Percentiles rank a stretch among this genome's conserved stretches.
phyloP scores from a whole-genome alignment of 2,329 filamentous ascomycete genomes.

The Botrytis hyacinthi region DNA sequence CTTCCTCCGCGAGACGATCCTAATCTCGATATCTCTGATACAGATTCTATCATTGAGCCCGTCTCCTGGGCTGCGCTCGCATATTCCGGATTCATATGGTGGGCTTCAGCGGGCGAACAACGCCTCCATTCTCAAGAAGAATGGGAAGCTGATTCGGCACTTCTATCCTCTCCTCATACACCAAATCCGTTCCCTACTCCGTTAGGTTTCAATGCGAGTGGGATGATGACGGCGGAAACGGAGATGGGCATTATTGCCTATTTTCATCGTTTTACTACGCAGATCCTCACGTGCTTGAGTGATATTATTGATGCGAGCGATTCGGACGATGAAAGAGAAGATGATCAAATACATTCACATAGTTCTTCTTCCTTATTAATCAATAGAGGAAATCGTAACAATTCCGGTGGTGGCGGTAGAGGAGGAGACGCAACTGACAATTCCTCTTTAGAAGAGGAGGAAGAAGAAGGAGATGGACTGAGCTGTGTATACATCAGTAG shows the following conservation, averaged over 20 bases:
- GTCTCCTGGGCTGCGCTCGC: constrained; percentile 70
- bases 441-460: constrained; percentile 44
- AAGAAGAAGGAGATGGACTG: constrained; percentile 36
- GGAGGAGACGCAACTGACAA: constrained; percentile 44
- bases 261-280: constrained; percentile 72
- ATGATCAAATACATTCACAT: constrained; percentile 24
- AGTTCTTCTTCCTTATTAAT: neutral
- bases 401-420: too few species aligned
- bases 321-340: constrained; percentile 40
- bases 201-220: constrained; percentile 34
- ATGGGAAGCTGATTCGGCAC: constrained; percentile 53
- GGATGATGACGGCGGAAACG: constrained; percentile 42
- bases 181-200: constrained; percentile 37
- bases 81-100: constrained; percentile 85
- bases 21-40: constrained; percentile 47
- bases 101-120: constrained; percentile 79
- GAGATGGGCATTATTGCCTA: constrained; percentile 75
- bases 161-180: constrained; percentile 44
- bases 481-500: constrained; percentile 54
- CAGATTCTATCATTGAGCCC: constrained; percentile 59
- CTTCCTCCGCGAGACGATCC: constrained; percentile 41
- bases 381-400: neutral
- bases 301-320: constrained; percentile 55
- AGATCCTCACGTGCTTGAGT: constrained; percentile 60
- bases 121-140: constrained; percentile 59